A percentile compares a stretch with the other conserved stretches of the same genome.
Evolutionary conservation across 352 stramenopile species (phyloP).

Genomic region (Achlya hypogyna): DNA sequence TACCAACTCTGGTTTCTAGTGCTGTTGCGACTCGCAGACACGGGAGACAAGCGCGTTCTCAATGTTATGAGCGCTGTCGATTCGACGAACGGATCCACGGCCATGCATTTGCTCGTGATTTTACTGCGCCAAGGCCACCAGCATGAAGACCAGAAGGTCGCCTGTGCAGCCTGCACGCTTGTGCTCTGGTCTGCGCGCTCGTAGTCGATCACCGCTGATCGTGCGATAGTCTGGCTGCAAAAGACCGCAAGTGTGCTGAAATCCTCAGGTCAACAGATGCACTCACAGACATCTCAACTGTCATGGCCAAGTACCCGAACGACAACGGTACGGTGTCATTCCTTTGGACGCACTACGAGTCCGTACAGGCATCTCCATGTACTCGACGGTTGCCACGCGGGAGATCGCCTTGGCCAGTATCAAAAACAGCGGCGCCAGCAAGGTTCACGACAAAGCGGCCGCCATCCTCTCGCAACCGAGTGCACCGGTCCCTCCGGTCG

Average conservation of each 20-base stretch:
- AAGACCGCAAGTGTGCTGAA: conserved; percentile 36
- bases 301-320: conserved; percentile 61
- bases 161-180: conserved; percentile 59
- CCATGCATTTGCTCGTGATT: conserved; percentile 61
- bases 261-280: conserved; percentile 51
- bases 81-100: conserved; percentile 35
- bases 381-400: conserved; percentile 7
- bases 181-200: conserved; percentile 65
- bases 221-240: conserved; percentile 52
- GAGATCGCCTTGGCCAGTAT: conserved; percentile 17
- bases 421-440: background rate
- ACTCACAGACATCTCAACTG: conserved; percentile 54
- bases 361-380: conserved; percentile 3
- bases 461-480: background rate
- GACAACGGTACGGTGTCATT: conserved; percentile 24
- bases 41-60: conserved; percentile 47
- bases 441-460: conserved; percentile 13
- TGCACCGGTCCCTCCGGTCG: background rate
- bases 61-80: conserved; percentile 36
- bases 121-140: conserved; percentile 57
- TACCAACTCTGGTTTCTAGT: too few relatives aligned
- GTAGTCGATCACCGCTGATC: too few relatives aligned
- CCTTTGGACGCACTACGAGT: background rate
- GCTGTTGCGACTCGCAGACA: conserved; percentile 58
- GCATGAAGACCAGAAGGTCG: conserved; percentile 74